Conservation (phyloP, 2,329 filamentous ascomycete species). For the Diaporthe eres region DNA sequence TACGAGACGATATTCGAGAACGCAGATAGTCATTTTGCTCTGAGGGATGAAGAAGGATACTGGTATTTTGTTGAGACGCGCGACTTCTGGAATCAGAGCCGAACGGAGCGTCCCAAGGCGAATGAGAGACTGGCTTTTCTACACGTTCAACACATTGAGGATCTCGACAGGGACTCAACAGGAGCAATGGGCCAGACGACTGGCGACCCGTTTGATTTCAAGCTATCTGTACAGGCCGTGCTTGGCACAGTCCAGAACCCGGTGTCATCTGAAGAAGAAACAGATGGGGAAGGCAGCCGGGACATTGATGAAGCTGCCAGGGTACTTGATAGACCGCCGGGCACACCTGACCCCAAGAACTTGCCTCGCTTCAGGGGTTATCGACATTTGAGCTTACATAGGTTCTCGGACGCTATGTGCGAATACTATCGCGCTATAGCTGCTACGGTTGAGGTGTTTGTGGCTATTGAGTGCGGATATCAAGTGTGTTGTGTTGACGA, state of each 20-base stretch:
- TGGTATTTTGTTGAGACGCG: conserved; percentile 12
- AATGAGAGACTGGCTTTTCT: background rate
- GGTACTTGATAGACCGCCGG: background rate
- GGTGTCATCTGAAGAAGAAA: background rate
- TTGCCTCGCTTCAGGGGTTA: conserved; percentile 3
- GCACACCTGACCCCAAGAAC: background rate
- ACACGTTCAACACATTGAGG: background rate
- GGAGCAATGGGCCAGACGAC: background rate
- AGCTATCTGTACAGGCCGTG: background rate
- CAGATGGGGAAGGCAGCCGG: too few relatives aligned
- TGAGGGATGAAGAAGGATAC: background rate
- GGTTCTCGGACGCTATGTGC: conserved; percentile 9
- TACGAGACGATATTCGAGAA: background rate
- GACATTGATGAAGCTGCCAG: background rate
- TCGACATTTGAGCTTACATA: conserved; percentile 12
- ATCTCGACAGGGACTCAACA: background rate
- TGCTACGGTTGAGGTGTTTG: background rate
- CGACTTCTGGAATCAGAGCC: background rate
- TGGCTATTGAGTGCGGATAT: background rate
- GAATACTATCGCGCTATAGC: background rate
- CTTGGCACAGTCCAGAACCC: background rate
- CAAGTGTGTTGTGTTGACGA: background rate
- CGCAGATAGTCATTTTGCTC: background rate
- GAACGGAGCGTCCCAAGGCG: background rate
- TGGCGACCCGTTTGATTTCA: conserved; percentile 2